Evolutionary conservation across 768 basidiomycete species (phyloP), one percentile per base, ranked within the genome.

Genomic region (Amanita exitialis): DNA sequence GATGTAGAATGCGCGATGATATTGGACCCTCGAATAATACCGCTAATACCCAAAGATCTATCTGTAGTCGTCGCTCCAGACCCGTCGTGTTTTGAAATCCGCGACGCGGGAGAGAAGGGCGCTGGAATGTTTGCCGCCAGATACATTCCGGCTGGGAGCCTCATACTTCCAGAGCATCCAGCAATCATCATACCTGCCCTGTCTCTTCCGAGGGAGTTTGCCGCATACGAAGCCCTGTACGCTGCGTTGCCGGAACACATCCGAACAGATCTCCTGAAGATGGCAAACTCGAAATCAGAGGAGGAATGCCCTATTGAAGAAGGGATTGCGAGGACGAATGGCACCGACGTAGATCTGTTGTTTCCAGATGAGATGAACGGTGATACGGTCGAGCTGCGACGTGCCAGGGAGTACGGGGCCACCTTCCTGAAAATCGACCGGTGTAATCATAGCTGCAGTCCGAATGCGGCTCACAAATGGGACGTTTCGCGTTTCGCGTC

Each of bases 361-460:
- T 58, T 59, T 39, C 61, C 60, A 23, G 54, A 49, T 9, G 15
- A 37, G 51, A 66, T 59, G 55, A 59, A 47, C 28, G 57, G 44
- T 49, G 53, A 57, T 12, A 23, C 46, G 4, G 54, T 60, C 4
- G 57, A 56, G 15, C 37, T 18, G 3, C 39, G 44, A 39, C 44
- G 43, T 1, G 37, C 36, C 7, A 52, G 51, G 45, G 64, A 70
- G 35, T 74, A 75, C 45, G 73, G 74, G 9, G 74, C 65, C 4
- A 64, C 71, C 0, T 75, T 72, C 56, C 64, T 69, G 9, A 61
- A 62, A 28, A 66, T 74, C 27, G 70, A 71, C 55, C 64, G 74
- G 10, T 63, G 62, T 30, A 77, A 77, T 53, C 75, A 77, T 47
- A 74, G 73, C 53, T 77, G 75, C 51, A 69, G 69, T 16, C 70